Percentiles rank a stretch among this genome's conserved stretches.
These are phyloP conservation scores for Puccinia horiana DNA, from an alignment of 1,284 basidiomycete species.

Conservation along the genomic window DNA sequence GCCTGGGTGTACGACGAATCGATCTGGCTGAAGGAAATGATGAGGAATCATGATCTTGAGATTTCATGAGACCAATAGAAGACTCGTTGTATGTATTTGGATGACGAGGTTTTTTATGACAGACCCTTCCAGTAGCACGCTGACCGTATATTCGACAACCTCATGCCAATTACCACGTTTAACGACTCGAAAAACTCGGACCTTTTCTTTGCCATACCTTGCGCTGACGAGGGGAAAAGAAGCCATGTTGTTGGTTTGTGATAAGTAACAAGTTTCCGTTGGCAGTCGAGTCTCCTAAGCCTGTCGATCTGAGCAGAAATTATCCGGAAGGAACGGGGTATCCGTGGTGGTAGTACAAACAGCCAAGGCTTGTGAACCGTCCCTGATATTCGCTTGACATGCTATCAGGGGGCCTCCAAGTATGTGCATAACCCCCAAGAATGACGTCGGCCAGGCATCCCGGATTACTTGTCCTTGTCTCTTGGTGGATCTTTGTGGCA, in stretches of 20 bases:
- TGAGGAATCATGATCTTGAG: not conserved
- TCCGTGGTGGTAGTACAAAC: no score
- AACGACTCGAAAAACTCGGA: conserved; percentile 81
- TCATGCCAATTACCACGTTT: conserved; percentile 59
- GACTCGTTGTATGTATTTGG: no score
- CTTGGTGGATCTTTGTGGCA: no score
- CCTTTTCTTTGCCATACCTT: conserved; percentile 81
- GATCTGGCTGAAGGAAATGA: conserved; percentile 54
- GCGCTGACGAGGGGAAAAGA: conserved; percentile 62
- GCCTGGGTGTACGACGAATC: conserved; percentile 53
- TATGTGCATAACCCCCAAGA: no score
- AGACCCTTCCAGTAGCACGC: conserved; percentile 72
- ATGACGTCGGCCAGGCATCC: no score
- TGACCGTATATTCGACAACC: conserved; percentile 78
- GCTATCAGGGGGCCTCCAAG: no score
- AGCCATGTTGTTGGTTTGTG: not conserved
- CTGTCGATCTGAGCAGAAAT: no score
- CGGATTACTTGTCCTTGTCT: no score
- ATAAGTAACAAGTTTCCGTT: not conserved
- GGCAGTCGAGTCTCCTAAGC: not conserved
- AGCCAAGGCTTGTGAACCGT: no score
- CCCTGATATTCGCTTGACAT: no score
- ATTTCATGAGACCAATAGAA: not conserved
- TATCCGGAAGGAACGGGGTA: no score
- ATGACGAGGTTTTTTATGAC: not conserved